These are phyloP conservation scores for Scheffersomyces stipitis DNA, from an alignment of 805 yeast genomes.

Conservation along the genomic window DNA sequence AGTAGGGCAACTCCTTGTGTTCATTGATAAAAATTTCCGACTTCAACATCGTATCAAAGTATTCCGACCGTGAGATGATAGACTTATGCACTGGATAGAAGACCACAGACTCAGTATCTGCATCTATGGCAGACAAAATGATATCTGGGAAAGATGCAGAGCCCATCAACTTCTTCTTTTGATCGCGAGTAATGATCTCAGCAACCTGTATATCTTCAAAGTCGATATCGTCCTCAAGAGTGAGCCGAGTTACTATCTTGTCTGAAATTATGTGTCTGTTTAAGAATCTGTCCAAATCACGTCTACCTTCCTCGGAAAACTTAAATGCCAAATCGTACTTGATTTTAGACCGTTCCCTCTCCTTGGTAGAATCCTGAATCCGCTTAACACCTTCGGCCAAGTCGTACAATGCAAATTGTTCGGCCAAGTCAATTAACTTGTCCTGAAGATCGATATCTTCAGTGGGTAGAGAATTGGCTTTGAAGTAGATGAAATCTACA, in stretches of 20 bases:
- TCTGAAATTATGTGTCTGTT: constrained; percentile 18
- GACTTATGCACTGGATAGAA: constrained; percentile 67
- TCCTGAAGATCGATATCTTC: constrained; percentile 15
- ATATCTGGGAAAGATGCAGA: constrained; percentile 45
- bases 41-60: constrained; percentile 61
- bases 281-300: constrained; percentile 31
- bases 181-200: constrained; percentile 13
- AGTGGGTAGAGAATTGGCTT: constrained; percentile 31
- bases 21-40: constrained; percentile 35
- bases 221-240: constrained; percentile 24
- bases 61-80: constrained; percentile 59
- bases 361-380: constrained; percentile 20
- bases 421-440: constrained; percentile 29
- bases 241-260: constrained; percentile 9
- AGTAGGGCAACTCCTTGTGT: constrained; percentile 15
- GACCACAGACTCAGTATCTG: constrained; percentile 21
- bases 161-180: constrained; percentile 22
- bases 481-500: constrained; percentile 31
- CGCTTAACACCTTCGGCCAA: constrained; percentile 35
- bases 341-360: constrained; percentile 23
- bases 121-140: constrained; percentile 37
- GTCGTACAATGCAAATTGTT: constrained; percentile 31
- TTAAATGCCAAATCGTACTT: constrained; percentile 31
- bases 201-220: constrained; percentile 29
- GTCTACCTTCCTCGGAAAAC: constrained; percentile 35